Conservation (phyloP, 2,329 filamentous ascomycete species). For the Acephala macrosclerotiorum region DNA sequence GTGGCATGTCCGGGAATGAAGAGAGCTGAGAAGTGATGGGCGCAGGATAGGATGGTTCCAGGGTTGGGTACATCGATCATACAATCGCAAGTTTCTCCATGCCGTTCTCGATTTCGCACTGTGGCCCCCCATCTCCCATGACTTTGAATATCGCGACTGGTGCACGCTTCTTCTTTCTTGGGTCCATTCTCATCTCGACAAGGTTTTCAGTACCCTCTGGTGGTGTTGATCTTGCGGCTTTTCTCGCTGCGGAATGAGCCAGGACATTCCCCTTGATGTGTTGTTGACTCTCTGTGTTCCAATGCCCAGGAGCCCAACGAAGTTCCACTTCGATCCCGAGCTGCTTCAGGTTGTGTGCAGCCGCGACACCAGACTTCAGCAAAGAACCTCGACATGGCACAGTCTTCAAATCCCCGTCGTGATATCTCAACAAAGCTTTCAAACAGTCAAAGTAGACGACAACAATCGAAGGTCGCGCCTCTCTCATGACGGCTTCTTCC, state of each 20-base stretch:
- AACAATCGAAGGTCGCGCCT: slow-evolving; percentile 2
- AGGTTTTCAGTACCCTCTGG: background rate
- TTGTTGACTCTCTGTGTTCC: background rate
- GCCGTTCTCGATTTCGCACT: background rate
- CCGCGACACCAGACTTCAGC: slow-evolving; percentile 4
- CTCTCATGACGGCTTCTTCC: slow-evolving; percentile 4
- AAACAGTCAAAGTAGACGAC: slow-evolving; percentile 8
- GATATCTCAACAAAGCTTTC: slow-evolving; percentile 2
- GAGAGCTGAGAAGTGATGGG: no score
- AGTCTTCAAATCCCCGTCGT: background rate
- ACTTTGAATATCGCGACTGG: background rate
- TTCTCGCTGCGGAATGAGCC: background rate
- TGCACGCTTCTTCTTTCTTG: background rate
- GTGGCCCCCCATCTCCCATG: background rate
- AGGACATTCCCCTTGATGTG: background rate
- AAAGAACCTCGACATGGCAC: background rate
- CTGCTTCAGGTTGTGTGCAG: slow-evolving; percentile 7
- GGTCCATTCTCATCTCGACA: background rate
- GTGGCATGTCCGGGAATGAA: no score
- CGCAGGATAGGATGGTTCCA: no score
- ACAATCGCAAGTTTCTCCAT: background rate
- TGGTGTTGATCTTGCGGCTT: background rate
- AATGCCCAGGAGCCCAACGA: slow-evolving; percentile 12
- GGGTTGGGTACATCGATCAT: no score
- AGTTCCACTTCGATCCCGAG: slow-evolving; percentile 8